These are phyloP conservation scores for Talaromyces verruculosus DNA, from an alignment of 2,329 filamentous ascomycete species.

Conservation along the genomic window DNA sequence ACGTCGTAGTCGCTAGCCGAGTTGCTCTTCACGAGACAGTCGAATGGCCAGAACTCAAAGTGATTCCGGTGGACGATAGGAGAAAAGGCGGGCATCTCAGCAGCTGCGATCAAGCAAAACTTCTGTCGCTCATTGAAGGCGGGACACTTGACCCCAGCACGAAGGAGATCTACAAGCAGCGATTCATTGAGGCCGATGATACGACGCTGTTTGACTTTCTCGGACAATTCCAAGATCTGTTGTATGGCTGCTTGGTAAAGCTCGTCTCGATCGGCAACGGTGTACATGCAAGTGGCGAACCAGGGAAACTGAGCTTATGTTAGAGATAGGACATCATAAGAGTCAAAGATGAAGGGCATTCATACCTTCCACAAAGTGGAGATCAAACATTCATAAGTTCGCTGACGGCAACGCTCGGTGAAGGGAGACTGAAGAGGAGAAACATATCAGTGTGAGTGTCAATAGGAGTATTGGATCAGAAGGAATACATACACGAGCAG, in stretches of 20 bases:
- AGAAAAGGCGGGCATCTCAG: conserved; percentile 27
- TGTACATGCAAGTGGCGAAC: conserved; percentile 48
- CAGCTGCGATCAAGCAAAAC: conserved; percentile 34
- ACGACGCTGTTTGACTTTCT: conserved; percentile 53
- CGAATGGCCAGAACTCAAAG: conserved; percentile 43
- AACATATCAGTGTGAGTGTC: neutral
- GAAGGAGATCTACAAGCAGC: conserved; percentile 41
- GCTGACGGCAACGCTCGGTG: conserved; percentile 50
- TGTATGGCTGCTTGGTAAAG: conserved; percentile 48
- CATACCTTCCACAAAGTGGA: conserved; percentile 53
- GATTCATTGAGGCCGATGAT: conserved; percentile 42
- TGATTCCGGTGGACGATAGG: conserved; percentile 27
- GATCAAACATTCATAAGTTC: conserved; percentile 55
- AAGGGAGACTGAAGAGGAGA: conserved; percentile 47
- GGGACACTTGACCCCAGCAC: conserved; percentile 43
- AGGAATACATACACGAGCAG: conserved; percentile 47
- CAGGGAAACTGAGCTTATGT: conserved; percentile 49
- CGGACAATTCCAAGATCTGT: conserved; percentile 69
- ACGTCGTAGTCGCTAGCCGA: conserved; percentile 26
- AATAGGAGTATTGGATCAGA: neutral
- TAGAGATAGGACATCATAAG: conserved; percentile 19
- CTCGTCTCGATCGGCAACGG: conserved; percentile 47
- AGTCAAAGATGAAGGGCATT: neutral
- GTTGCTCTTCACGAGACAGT: conserved; percentile 34
- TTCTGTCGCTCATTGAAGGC: conserved; percentile 49